These are phyloP conservation scores for Tetrahymena malaccensis DNA, from an alignment of 73 alveolate genomes.

Conservation along the genomic window DNA sequence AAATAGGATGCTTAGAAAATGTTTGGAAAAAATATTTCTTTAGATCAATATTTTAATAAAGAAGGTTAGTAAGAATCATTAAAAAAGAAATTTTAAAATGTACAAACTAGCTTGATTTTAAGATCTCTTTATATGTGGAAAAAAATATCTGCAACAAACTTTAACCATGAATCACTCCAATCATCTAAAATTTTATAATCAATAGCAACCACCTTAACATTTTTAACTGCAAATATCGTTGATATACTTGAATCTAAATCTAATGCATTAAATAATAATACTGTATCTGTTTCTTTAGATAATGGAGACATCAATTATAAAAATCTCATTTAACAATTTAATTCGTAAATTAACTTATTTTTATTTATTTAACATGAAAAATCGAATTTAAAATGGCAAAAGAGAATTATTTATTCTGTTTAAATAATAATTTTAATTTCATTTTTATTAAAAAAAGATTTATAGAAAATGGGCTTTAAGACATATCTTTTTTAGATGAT, in stretches of 20 bases:
- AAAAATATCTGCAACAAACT: background rate
- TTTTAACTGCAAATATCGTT: background rate
- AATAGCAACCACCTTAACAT: background rate
- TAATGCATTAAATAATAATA: background rate
- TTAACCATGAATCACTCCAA: too few species aligned
- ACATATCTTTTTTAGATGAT: background rate
- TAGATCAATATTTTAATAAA: too few species aligned
- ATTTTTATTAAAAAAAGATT: background rate
- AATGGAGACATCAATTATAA: background rate
- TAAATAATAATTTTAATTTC: too few species aligned
- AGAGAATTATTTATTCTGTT: too few species aligned
- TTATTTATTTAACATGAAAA: too few species aligned
- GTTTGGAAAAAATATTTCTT: background rate
- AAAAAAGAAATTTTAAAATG: background rate
- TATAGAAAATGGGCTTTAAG: background rate
- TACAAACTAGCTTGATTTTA: background rate
- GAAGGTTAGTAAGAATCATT: too few species aligned
- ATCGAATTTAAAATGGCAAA: too few species aligned
- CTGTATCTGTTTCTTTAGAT: background rate
- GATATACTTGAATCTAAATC: background rate
- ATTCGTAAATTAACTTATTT: background rate
- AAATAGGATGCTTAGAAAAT: background rate
- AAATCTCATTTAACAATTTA: background rate
- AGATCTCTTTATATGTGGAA: background rate
- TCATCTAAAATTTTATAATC: too few species aligned